Conservation (phyloP, 1,284 basidiomycete genomes). For the Moniliella sp. region DNA sequence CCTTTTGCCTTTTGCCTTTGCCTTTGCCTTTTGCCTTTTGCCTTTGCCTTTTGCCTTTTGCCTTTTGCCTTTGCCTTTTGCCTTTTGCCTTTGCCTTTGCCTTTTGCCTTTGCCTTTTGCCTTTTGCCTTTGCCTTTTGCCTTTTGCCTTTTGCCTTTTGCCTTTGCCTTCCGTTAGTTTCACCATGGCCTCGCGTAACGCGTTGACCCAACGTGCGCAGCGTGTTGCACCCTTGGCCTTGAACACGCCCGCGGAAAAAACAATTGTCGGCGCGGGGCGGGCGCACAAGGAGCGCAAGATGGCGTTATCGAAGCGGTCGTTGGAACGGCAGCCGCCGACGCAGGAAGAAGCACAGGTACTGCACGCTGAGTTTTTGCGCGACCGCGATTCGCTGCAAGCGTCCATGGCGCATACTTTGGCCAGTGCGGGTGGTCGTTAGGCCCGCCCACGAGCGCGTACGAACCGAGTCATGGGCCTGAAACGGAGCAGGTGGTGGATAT, state of each 20-base stretch:
- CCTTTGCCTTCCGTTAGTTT: constrained; percentile 33
- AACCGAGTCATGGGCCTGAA: too few relatives aligned
- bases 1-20: too few relatives aligned
- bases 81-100: too few relatives aligned
- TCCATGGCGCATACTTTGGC: background rate
- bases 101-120: too few relatives aligned
- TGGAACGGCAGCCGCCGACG: constrained; percentile 29
- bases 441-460: too few relatives aligned
- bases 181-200: constrained; percentile 33
- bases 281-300: constrained; percentile 26
- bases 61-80: too few relatives aligned
- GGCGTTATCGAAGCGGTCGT: constrained; percentile 10
- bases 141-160: constrained; percentile 17
- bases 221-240: constrained; percentile 18
- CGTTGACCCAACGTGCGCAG: constrained; percentile 14
- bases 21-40: too few relatives aligned
- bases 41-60: too few relatives aligned
- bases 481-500: constrained; percentile 12
- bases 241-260: constrained; percentile 18
- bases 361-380: constrained; percentile 24
- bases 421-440: background rate
- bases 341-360: constrained; percentile 29
- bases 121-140: too few relatives aligned
- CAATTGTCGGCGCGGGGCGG: constrained; percentile 27
- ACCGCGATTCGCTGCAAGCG: constrained; percentile 3